Evolutionary conservation across 257 asterid genomes (phyloP).

Genomic region (Nicotiana benthamiana): DNA sequence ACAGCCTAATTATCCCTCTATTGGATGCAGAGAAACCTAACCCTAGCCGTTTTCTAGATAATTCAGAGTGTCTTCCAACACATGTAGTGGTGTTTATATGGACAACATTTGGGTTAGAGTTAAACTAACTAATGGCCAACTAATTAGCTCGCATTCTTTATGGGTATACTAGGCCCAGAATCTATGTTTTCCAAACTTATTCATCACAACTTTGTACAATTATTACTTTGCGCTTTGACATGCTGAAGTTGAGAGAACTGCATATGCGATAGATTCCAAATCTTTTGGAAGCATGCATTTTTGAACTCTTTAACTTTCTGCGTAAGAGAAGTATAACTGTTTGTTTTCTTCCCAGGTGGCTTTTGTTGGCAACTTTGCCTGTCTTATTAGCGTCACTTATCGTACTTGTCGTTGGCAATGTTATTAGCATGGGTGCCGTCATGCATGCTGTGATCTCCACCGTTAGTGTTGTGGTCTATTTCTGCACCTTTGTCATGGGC

Average conservation of each 20-base stretch:
- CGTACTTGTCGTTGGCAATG: slow-evolving; percentile 55
- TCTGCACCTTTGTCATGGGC: slow-evolving; percentile 90
- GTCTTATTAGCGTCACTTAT: slow-evolving; percentile 52
- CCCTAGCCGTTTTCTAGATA: neutral
- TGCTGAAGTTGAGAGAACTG: neutral
- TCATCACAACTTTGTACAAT: neutral
- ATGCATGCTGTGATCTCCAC: slow-evolving; percentile 73
- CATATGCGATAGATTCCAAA: neutral
- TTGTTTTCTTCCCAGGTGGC: slow-evolving; percentile 23
- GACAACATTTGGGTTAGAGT: neutral
- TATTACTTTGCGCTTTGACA: neutral
- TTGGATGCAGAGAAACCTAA: neutral
- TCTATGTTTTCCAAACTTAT: neutral
- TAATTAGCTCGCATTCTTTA: neutral
- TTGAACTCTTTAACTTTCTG: neutral
- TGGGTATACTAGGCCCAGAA: neutral
- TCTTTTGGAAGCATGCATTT: neutral
- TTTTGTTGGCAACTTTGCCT: slow-evolving; percentile 73
- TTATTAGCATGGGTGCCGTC: slow-evolving; percentile 40
- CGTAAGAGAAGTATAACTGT: neutral
- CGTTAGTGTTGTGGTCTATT: slow-evolving; percentile 66
- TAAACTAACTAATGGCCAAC: neutral
- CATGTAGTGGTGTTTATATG: neutral
- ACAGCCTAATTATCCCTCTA: neutral
- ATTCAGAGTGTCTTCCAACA: neutral